These are phyloP conservation scores for Puccinia triticina DNA, from an alignment of 1,284 basidiomycete genomes.

Conservation along the genomic window DNA sequence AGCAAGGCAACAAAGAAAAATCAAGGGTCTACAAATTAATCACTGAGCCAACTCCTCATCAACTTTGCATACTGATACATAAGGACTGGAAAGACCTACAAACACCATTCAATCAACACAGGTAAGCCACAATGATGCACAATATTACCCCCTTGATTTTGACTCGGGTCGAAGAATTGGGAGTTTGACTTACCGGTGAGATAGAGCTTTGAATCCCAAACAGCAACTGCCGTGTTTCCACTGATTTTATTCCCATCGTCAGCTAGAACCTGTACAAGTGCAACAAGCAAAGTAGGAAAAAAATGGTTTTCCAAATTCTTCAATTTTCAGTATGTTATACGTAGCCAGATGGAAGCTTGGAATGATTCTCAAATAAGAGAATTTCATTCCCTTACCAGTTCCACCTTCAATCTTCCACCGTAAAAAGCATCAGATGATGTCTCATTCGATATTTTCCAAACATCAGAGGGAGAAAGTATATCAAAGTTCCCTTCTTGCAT, in stretches of 20 bases:
- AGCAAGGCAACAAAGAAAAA: not conserved
- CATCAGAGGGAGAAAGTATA: constrained; percentile 30
- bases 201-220: constrained; percentile 27
- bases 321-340: not conserved
- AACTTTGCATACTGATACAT: constrained; percentile 36
- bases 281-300: not conserved
- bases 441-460: constrained; percentile 47
- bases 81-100: constrained; percentile 23
- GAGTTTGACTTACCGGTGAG: constrained; percentile 25
- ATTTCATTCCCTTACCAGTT: constrained; percentile 22
- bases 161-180: not conserved
- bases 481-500: constrained; percentile 3
- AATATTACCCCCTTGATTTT: not conserved
- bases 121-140: not conserved
- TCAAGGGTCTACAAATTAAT: not conserved
- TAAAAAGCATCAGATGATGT: constrained; percentile 41
- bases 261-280: constrained; percentile 22
- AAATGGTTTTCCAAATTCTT: not conserved
- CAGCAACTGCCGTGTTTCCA: constrained; percentile 36
- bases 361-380: not conserved
- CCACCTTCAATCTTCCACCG: constrained; percentile 42
- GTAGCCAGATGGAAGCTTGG: not conserved
- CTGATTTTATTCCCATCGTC: constrained; percentile 43
- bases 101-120: not conserved
- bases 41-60: constrained; percentile 20